Percentiles rank a stretch among this genome's conserved stretches.
These are phyloP conservation scores for Fusarium sp. DNA, from an alignment of 2,329 filamentous ascomycete species.

Conservation along the genomic window DNA sequence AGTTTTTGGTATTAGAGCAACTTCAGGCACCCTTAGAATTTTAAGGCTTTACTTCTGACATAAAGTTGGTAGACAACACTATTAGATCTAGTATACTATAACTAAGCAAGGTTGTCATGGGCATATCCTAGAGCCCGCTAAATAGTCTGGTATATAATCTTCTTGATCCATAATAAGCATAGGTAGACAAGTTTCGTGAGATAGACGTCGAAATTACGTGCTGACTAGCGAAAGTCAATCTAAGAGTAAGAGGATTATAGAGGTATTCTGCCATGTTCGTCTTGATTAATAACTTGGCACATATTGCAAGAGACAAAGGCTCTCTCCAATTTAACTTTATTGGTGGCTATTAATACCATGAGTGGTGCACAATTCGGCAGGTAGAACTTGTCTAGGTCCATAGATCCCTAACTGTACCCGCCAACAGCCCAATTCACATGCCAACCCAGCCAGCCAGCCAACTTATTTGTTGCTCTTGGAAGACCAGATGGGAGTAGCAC, in stretches of 20 bases:
- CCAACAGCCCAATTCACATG: no score
- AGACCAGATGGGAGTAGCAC: neutral
- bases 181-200: no score
- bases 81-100: no score
- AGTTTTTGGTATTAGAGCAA: rapidly evolving
- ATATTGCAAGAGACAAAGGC: rapidly evolving
- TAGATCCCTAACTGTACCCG: neutral
- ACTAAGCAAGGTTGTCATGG: no score
- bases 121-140: no score
- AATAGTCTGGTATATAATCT: no score
- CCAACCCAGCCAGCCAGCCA: neutral
- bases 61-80: no score
- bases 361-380: rapidly evolving
- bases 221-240: no score
- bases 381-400: neutral
- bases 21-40: rapidly evolving
- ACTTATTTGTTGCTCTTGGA: constrained; percentile 5
- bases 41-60: neutral
- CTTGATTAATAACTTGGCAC: no score
- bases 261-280: rapidly evolving
- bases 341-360: neutral
- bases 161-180: no score
- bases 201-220: no score
- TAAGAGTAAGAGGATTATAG: no score
- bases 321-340: neutral